Base-by-base conservation (phyloP, 1,284 basidiomycete genomes). In the Melampsora larici-populina region DNA sequence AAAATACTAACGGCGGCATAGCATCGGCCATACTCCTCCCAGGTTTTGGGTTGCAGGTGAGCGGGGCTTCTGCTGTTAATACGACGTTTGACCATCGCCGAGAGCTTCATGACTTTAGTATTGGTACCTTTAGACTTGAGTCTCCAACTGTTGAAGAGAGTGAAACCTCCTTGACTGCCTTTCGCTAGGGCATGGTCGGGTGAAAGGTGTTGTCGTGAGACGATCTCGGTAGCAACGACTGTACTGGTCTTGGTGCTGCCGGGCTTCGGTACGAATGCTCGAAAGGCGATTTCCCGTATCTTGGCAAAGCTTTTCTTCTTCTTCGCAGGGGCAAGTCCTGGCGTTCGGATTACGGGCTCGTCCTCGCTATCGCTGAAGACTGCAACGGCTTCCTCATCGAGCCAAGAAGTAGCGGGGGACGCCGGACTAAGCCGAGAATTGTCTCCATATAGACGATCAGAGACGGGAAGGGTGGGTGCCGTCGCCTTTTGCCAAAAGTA, bases 1-100 rank as follows among this genome's bases (percentile, higher is more conserved):
- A 33, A 29, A 31, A 13, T 68, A 78, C 80, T 70, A 60, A 80
- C 81, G 17, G 66, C 78, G 7, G 75, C 79, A 76, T 82, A 81
- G 1, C 77, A 76, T 18, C 60, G 67, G 15, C 62, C 48, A 51
- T 79, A 82, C 29, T 82, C 81, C 21, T 72, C 78, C 81, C 81
- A 81, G 6, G 80, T 80, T 46, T 79, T 72, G 2, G 81, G 81
- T 26, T 80, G 49, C 48, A 80, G 73, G 18, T 82, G 78, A 49
- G 51, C 66, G 15, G 80, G 80, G n/a, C 80, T 80, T 64, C 79
- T 79, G 26, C 78, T 78, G 65, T 69, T 80, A 17, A 82, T 75
- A 1, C 72, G 43, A 9, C 17, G 46, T 43, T 67, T 67, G 26
- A 75, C 63, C 29, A 67, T 49, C 24, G 64, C 72, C 7, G 43